Evolutionary conservation across 164 flowering plant species (phyloP).

Genomic region (Kalanchoe fedtschenkoi): DNA sequence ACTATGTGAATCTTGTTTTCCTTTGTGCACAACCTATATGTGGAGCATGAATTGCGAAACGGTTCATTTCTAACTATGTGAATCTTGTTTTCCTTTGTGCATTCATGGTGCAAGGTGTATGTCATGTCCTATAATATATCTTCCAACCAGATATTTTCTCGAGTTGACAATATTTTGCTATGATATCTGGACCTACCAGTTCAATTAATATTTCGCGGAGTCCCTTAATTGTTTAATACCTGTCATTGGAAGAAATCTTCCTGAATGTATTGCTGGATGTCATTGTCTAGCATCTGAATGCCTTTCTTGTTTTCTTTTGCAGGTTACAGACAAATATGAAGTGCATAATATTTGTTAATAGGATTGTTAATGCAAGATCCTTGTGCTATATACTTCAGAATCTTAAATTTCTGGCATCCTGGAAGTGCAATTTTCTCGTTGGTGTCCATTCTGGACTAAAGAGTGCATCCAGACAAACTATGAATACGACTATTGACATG

Average conservation of each 20-base stretch:
- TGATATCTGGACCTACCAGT: neutral
- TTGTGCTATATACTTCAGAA: conserved; percentile 53
- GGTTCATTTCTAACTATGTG: neutral
- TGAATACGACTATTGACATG: conserved; percentile 53
- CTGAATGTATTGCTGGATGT: neutral
- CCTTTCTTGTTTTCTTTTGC: conserved; percentile 15
- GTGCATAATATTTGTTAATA: conserved; percentile 87
- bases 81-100: neutral
- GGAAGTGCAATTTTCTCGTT: conserved; percentile 78
- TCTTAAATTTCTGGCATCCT: conserved; percentile 37
- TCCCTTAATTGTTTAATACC: neutral
- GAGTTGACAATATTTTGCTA: neutral
- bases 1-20: no score
- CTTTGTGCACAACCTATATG: neutral
- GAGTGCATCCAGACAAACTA: conserved; percentile 58
- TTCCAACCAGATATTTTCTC: neutral
- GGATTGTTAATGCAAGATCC: conserved; percentile 75
- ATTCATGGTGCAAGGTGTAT: neutral
- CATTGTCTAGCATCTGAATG: neutral
- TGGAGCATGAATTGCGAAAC: neutral
- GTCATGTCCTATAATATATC: neutral
- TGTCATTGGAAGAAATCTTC: neutral
- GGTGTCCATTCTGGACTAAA: conserved; percentile 69
- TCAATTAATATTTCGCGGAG: neutral
- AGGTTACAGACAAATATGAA: conserved; percentile 68